Evolutionary conservation across 2,329 filamentous ascomycete species (phyloP).

Genomic region (Torrubiella hemipterigena): DNA sequence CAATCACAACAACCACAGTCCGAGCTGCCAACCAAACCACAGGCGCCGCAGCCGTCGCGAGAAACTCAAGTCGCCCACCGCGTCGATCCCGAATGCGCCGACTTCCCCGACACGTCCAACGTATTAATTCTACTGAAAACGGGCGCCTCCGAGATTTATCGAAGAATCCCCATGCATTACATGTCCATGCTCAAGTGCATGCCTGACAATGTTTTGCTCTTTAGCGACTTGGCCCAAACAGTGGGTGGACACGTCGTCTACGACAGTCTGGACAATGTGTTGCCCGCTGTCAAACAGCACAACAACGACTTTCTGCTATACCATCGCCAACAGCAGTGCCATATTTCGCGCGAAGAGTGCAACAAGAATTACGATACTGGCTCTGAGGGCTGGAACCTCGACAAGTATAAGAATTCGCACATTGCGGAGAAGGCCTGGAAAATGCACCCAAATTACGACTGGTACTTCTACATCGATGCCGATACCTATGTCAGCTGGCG

Average conservation of each 20-base stretch:
- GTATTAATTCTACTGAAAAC: slow-evolving; percentile 44
- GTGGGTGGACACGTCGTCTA: slow-evolving; percentile 31
- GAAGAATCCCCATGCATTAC: slow-evolving; percentile 40
- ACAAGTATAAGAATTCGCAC: slow-evolving; percentile 52
- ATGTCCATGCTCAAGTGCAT: slow-evolving; percentile 38
- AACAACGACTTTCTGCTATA: slow-evolving; percentile 41
- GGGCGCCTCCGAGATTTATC: slow-evolving; percentile 40
- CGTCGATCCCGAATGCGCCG: slow-evolving; percentile 21
- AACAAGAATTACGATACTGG: slow-evolving; percentile 16
- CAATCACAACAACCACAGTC: too few relatives aligned
- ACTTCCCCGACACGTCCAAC: slow-evolving; percentile 31
- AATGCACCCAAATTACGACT: slow-evolving; percentile 38
- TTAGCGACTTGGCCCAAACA: slow-evolving; percentile 41
- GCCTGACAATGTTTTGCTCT: slow-evolving; percentile 41
- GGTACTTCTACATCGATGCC: slow-evolving; percentile 48
- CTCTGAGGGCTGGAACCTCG: slow-evolving; percentile 36
- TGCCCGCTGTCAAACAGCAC: slow-evolving; percentile 26
- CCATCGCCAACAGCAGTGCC: slow-evolving; percentile 30
- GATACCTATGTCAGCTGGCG: slow-evolving; percentile 46
- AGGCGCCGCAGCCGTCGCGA: too few relatives aligned
- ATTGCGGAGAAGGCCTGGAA: slow-evolving; percentile 42
- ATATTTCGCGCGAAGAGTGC: slow-evolving; percentile 31
- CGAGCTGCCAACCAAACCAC: too few relatives aligned
- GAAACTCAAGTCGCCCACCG: too few relatives aligned
- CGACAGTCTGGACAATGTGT: slow-evolving; percentile 33